Evolutionary conservation across 2,329 filamentous ascomycete genomes (phyloP).

Genomic region (Chalara sp.): DNA sequence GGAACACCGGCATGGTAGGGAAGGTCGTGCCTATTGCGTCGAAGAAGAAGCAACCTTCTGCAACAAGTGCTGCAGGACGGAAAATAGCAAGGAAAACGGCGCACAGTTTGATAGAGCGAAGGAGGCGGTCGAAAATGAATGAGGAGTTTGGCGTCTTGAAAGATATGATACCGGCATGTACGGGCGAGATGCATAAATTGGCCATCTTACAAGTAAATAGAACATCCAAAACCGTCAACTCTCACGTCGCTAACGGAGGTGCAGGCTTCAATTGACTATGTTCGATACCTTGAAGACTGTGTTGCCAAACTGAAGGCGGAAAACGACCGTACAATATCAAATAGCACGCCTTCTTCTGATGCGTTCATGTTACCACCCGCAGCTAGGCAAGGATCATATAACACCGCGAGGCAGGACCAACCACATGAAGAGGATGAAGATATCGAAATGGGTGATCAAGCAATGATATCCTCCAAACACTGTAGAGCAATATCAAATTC

Average conservation of each 20-base stretch:
- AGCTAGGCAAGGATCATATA: slow-evolving; percentile 13
- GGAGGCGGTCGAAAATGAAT: slow-evolving; percentile 94
- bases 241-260: not conserved
- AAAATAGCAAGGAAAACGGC: slow-evolving; percentile 96
- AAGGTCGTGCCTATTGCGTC: slow-evolving; percentile 17
- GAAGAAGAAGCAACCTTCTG: slow-evolving; percentile 72
- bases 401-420: slow-evolving; percentile 27
- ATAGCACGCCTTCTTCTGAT: slow-evolving; percentile 13
- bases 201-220: slow-evolving; percentile 78
- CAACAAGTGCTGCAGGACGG: slow-evolving; percentile 77
- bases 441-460: slow-evolving; percentile 54
- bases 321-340: slow-evolving; percentile 19
- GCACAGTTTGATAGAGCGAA: slow-evolving; percentile 87
- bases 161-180: slow-evolving; percentile 90
- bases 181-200: slow-evolving; percentile 97
- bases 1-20: slow-evolving; percentile 7
- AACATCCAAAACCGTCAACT: slow-evolving; percentile 3
- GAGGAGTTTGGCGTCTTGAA: slow-evolving; percentile 94
- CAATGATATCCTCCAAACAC: not conserved
- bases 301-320: slow-evolving; percentile 68
- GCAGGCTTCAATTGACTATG: slow-evolving; percentile 94
- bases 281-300: slow-evolving; percentile 89
- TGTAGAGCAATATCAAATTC: too few relatives aligned
- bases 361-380: slow-evolving; percentile 18
- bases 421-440: slow-evolving; percentile 39